A percentile compares a stretch with the other conserved stretches of the same genome.
Evolutionary conservation across 176 grass and related monocot genomes (phyloP).

Genomic region (Saccharum spontaneum): DNA sequence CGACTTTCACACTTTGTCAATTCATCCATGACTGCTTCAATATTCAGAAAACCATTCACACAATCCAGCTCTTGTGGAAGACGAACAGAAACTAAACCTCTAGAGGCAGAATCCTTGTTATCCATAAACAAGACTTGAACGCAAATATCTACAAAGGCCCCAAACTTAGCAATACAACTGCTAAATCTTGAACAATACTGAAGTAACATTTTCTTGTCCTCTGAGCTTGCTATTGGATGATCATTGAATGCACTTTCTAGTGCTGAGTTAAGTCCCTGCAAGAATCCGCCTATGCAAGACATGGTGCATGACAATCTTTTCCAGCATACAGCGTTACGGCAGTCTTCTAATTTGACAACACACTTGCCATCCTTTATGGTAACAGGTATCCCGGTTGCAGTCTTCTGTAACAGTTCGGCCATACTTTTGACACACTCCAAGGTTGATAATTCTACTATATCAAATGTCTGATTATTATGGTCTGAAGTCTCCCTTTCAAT

Average conservation of each 20-base stretch:
- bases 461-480: conserved; percentile 36
- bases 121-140: conserved; percentile 71
- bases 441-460: conserved; percentile 43
- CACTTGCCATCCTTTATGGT: conserved; percentile 37
- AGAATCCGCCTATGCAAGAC: conserved; percentile 81
- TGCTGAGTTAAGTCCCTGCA: conserved; percentile 73
- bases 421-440: conserved; percentile 57
- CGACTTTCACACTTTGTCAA: conserved; percentile 30
- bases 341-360: conserved; percentile 65
- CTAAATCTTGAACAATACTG: conserved; percentile 62
- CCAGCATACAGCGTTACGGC: conserved; percentile 42
- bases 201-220: conserved; percentile 35
- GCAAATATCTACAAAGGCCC: conserved; percentile 71
- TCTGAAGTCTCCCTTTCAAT: conserved; percentile 27
- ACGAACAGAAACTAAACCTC: conserved; percentile 23
- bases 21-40: conserved; percentile 53
- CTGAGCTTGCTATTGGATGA: conserved; percentile 27
- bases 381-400: conserved; percentile 45
- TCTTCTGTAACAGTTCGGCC: conserved; percentile 59
- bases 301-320: conserved; percentile 60
- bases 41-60: conserved; percentile 56
- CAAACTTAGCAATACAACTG: conserved; percentile 59
- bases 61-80: conserved; percentile 44
- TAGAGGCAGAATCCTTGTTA: conserved; percentile 37
- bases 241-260: conserved; percentile 48